Base-by-base conservation (phyloP, 1,284 basidiomycete genomes). In the Cystobasidium slooffiae region DNA sequence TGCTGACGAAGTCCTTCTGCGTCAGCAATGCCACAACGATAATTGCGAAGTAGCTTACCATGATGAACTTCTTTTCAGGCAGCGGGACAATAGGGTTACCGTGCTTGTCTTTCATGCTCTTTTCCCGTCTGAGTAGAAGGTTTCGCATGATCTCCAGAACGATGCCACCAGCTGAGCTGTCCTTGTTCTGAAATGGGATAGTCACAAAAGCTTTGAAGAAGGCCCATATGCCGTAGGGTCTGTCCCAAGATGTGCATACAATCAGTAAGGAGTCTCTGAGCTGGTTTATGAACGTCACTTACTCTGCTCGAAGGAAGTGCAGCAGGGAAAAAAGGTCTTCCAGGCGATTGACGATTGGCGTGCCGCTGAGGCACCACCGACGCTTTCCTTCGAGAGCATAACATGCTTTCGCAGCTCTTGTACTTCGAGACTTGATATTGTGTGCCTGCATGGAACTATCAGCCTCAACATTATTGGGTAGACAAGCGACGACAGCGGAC, bases 311-410 rank as follows among this genome's bases (percentile, higher is more conserved):
- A 16, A 98, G 85, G 84, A 96, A 98, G 83, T 91, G 92, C 24
- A 97, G 83, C 1, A 97, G 85, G 0, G 92, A 94, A 79, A 91
- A 95, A 7, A 99, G 84, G 80, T 98, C 95, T 76, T 97, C 96
- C 5, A 98, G 86, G 63, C 90, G 88, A 81, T 99, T 99, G 75
- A 98, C 93, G 76, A 99, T 98, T 0, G 96, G 96, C 10, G 96
- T 98, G 43, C 94, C 91, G 5, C 94, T 97, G 14, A 97, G 87
- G 5, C 92, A 92, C 96, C 96, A 99, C 76, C 92, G 86, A 47
- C 92, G 85, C 74, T 89, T 86, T 2, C 91, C 91, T 61, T 87
- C 87, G 7, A 99, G 85, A 8, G 91, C 91, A 81, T 91, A 97
- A 62, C 91, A 92, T 1, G 96, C 94, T 78, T 92, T 93, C 0